Base-by-base conservation (phyloP, 768 basidiomycete genomes). In the Sistotremastrum niveocremeum region DNA sequence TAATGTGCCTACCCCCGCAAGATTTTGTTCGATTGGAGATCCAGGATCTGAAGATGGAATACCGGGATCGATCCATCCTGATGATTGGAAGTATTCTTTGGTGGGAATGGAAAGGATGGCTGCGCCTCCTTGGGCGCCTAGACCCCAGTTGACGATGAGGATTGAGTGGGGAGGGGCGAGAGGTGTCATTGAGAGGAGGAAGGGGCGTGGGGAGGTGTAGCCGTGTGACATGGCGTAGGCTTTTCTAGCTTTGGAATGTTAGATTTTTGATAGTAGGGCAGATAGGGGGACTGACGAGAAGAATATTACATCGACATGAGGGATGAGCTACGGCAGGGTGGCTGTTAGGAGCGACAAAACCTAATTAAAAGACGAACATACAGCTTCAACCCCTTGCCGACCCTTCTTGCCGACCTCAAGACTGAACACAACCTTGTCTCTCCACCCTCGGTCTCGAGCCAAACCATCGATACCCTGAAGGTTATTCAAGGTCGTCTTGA, bases 71-170 rank as follows among this genome's bases (percentile, higher is more conserved):
- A 81, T 74, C 84, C 86, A 89, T 2, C 81, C 79, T 0, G 84
- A 85, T 52, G 79, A 79, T 52, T 90, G 87, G 57, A 87, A 84
- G 60, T 89, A 90, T 54, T 90, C 87, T 52, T 74, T 73, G 0
- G 86, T 88, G 0, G 86, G 87, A 5, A 89, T 61, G 10, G 82
- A 85, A 45, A 89, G 71, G 4, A 84, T 78, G 0, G 86, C 87
- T 1, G 81, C 82, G 7, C 86, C 86, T 41, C 84, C 81, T 28
- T 70, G 66, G 1, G 20, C 20, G 20, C 20, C 20, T 1, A 20
- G 20, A 5, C 85, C 85, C 73, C 86, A 88, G 54, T 88, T 69
- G 2, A 80, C 84, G 29, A 90, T 72, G n/a, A 89, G 77, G 0
- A 90, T 67, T 0, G 85, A 79, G 54, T 89, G 86, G 0, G 79